Conservation (phyloP, 2,329 filamentous ascomycete genomes). For the Colletotrichum siamense region DNA sequence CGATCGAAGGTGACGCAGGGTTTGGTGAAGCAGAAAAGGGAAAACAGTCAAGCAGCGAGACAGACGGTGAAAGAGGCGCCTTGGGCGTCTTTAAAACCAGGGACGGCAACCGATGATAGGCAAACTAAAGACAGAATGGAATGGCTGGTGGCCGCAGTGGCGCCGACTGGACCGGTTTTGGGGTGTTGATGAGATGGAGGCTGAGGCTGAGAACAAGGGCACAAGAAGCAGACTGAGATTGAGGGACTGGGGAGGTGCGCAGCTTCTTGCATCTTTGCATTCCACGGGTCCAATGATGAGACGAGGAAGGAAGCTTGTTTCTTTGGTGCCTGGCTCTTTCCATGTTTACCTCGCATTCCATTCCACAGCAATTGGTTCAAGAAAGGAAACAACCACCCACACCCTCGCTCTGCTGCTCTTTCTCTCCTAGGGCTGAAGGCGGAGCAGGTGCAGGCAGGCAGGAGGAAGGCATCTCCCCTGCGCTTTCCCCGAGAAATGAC, state of each 20-base stretch:
- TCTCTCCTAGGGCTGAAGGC: constrained; percentile 13
- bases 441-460: not conserved
- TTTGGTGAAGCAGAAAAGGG: not conserved
- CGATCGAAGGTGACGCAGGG: not conserved
- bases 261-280: not conserved
- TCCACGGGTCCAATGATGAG: not conserved
- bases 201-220: not conserved
- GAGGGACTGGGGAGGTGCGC: not conserved
- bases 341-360: not conserved
- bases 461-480: not conserved
- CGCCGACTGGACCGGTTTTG: not conserved
- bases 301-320: constrained; percentile 11
- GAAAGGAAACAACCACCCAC: not conserved
- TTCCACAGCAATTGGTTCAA: not conserved
- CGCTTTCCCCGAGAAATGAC: constrained; percentile 3
- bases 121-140: not conserved
- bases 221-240: not conserved
- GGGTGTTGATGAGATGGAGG: not conserved
- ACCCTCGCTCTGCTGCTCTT: not conserved
- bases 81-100: not conserved
- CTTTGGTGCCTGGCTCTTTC: not conserved
- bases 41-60: not conserved
- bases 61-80: not conserved
- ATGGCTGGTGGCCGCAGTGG: constrained; percentile 6
- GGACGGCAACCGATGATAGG: not conserved